Conservation (phyloP, 306 rosid species). For the Hylodesmum podocarpum region DNA sequence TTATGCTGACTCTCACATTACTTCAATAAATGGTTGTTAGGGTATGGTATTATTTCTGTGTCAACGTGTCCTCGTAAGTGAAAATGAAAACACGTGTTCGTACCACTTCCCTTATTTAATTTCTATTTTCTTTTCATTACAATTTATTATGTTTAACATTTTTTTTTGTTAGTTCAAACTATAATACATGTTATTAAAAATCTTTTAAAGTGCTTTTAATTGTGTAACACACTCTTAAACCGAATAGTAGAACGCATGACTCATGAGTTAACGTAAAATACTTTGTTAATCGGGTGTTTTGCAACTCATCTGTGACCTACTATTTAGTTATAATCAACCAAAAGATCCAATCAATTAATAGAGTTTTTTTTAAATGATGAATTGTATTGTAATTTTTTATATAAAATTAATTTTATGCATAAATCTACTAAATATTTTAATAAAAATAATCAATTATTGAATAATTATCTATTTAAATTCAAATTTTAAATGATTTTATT, state of each 20-base stretch:
- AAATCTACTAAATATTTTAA: too few relatives aligned
- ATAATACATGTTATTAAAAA: neutral
- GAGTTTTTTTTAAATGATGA: too few relatives aligned
- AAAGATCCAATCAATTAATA: neutral
- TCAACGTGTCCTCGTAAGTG: neutral
- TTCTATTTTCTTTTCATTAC: neutral
- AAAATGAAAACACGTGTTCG: neutral
- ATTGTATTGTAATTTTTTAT: too few relatives aligned
- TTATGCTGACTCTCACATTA: neutral
- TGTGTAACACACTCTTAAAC: neutral
- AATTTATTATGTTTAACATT: neutral
- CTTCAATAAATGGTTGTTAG: neutral
- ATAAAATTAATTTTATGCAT: too few relatives aligned
- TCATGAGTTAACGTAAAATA: neutral
- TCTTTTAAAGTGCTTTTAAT: neutral
- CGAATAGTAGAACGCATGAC: neutral
- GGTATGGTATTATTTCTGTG: neutral
- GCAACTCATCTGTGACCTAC: neutral
- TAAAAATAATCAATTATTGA: too few relatives aligned
- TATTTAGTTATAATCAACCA: neutral
- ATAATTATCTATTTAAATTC: too few relatives aligned
- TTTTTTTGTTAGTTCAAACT: neutral
- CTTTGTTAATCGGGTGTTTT: neutral
- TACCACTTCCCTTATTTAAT: neutral
- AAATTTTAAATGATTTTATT: too few relatives aligned